A percentile compares a stretch with the other conserved stretches of the same genome.
phyloP scores from a whole-genome alignment of 306 rosid species.

The Dryas octopetala region DNA sequence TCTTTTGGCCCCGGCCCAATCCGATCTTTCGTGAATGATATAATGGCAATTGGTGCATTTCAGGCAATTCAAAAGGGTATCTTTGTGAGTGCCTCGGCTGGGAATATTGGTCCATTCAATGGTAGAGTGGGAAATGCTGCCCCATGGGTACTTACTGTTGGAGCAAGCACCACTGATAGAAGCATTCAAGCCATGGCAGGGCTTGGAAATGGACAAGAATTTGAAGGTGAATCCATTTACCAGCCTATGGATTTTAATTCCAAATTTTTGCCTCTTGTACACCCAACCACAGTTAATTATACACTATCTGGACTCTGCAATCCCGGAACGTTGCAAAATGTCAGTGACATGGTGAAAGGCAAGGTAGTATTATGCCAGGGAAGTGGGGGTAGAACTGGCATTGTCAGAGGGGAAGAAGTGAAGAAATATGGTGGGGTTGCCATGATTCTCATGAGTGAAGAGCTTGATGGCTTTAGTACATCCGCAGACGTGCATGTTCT shows the following conservation, averaged over 20 bases:
- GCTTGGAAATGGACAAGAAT: slow-evolving; percentile 51
- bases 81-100: slow-evolving; percentile 69
- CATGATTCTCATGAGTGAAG: slow-evolving; percentile 44
- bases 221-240: slow-evolving; percentile 41
- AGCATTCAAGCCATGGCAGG: slow-evolving; percentile 36
- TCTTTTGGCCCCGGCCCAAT: slow-evolving; percentile 34
- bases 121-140: slow-evolving; percentile 54
- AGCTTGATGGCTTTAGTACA: slow-evolving; percentile 14
- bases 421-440: slow-evolving; percentile 42
- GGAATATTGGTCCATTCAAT: slow-evolving; percentile 54
- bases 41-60: slow-evolving; percentile 60
- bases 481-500: slow-evolving; percentile 36
- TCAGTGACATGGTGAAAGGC: slow-evolving; percentile 14
- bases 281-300: no score
- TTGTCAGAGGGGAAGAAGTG: slow-evolving; percentile 31
- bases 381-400: slow-evolving; percentile 20
- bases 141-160: slow-evolving; percentile 67
- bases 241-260: slow-evolving; percentile 36
- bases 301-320: no score
- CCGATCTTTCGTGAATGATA: slow-evolving; percentile 22
- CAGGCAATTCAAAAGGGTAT: slow-evolving; percentile 68
- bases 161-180: slow-evolving; percentile 57
- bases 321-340: no score
- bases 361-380: slow-evolving; percentile 53
- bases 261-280: slow-evolving; percentile 34